These are phyloP conservation scores for Suhomyces kunorum DNA, from an alignment of 1,139 yeast genomes.

Conservation along the genomic window DNA sequence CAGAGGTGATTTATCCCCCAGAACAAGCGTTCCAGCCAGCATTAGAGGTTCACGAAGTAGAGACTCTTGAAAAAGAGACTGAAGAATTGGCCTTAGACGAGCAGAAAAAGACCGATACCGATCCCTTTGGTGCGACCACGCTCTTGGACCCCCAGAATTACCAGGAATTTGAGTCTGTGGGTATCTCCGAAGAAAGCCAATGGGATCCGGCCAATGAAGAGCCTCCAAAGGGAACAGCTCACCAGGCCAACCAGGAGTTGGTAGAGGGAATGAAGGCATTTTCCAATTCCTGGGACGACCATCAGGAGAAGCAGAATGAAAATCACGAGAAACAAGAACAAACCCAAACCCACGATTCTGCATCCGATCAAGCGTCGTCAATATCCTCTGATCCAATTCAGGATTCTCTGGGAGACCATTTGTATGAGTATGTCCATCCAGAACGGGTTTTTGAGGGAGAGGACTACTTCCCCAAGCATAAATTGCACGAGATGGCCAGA, in stretches of 20 bases:
- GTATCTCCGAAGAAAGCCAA: constrained; percentile 29
- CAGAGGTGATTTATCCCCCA: constrained; percentile 12
- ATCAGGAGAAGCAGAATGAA: not conserved
- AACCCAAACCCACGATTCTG: not conserved
- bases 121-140: constrained; percentile 18
- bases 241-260: constrained; percentile 19
- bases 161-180: constrained; percentile 23
- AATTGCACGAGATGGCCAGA: constrained; percentile 13
- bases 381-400: constrained; percentile 8
- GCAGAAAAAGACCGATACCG: not conserved
- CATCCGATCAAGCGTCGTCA: not conserved
- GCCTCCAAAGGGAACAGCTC: constrained; percentile 26
- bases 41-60: not conserved
- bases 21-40: not conserved
- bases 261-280: constrained; percentile 17
- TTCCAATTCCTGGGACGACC: constrained; percentile 24
- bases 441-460: constrained; percentile 36
- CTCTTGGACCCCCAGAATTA: constrained; percentile 36
- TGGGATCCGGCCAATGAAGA: constrained; percentile 45
- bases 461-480: constrained; percentile 35
- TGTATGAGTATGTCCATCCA: constrained; percentile 17
- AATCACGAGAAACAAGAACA: not conserved
- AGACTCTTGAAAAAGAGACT: not conserved
- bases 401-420: constrained; percentile 5
- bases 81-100: not conserved